Conservation (phyloP, 441 rosid genomes). For the Populus trichocarpa region DNA sequence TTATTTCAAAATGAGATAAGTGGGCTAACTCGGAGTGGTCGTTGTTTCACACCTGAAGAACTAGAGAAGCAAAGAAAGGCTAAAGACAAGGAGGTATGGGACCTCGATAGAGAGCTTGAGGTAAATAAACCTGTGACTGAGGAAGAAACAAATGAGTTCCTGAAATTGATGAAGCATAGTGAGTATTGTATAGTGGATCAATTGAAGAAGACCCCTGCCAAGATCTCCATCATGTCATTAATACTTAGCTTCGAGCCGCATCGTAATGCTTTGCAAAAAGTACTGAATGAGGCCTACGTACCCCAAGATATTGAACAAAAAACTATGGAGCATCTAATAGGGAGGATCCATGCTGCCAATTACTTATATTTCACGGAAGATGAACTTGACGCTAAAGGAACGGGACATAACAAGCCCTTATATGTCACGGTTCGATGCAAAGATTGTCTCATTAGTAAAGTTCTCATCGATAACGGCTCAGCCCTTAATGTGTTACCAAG, state of each 20-base stretch:
- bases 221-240: neutral
- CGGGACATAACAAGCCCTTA: neutral
- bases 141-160: neutral
- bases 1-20: neutral
- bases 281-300: neutral
- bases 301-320: neutral
- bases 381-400: neutral
- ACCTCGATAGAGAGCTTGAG: neutral
- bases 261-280: neutral
- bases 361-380: neutral
- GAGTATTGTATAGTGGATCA: neutral
- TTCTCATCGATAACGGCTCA: neutral
- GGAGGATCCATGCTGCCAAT: neutral
- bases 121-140: neutral
- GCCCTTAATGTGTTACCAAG: neutral
- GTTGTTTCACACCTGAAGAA: neutral
- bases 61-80: neutral
- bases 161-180: neutral
- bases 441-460: neutral
- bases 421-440: neutral
- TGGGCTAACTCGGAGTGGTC: fast-evolving
- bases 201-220: neutral
- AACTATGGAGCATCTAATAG: neutral
- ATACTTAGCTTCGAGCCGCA: neutral
- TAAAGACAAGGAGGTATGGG: neutral